Conservation (phyloP, 2,329 filamentous ascomycete genomes). For the Mycosphaerella arachidis region DNA sequence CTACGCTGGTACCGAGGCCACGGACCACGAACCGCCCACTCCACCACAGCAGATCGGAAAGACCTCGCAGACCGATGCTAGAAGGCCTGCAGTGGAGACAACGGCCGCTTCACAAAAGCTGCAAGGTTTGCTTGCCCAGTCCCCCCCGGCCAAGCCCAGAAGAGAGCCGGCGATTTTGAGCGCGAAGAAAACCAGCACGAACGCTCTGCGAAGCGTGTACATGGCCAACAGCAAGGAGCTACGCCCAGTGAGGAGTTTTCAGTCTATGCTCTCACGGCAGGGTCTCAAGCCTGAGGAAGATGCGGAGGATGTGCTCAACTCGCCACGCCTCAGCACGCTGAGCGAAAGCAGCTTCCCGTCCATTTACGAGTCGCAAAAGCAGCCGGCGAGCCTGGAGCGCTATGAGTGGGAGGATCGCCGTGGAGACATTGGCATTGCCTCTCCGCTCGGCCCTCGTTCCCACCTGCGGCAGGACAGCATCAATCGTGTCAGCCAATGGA, state of each 20-base stretch:
- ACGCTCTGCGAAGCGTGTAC: constrained; percentile 35
- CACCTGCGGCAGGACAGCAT: constrained; percentile 32
- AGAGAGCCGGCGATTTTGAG: constrained; percentile 31
- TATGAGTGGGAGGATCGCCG: constrained; percentile 27
- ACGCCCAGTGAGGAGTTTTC: constrained; percentile 34
- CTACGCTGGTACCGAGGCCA: constrained; percentile 33
- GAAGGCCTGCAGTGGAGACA: constrained; percentile 14
- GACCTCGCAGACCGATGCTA: constrained; percentile 9
- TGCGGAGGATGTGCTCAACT: constrained; percentile 27
- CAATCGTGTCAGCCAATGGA: constrained; percentile 35
- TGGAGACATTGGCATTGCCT: constrained; percentile 11
- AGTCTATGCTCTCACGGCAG: constrained; percentile 31
- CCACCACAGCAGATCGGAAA: constrained; percentile 22
- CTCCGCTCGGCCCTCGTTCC: constrained; percentile 8
- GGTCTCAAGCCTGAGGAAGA: constrained; percentile 25
- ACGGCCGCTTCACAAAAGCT: constrained; percentile 25
- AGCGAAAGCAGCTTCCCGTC: constrained; percentile 38
- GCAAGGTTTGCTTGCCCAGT: constrained; percentile 19
- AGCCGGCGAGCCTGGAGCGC: constrained; percentile 23
- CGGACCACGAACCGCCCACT: constrained; percentile 26
- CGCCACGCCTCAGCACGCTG: constrained; percentile 34
- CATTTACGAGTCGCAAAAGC: constrained; percentile 32
- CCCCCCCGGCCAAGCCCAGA: constrained; percentile 24
- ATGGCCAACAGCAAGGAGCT: constrained; percentile 28
- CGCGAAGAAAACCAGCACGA: constrained; percentile 31